phyloP scores from a whole-genome alignment of 2,329 filamentous ascomycete genomes.

The Aspergillus hiratsukae region DNA sequence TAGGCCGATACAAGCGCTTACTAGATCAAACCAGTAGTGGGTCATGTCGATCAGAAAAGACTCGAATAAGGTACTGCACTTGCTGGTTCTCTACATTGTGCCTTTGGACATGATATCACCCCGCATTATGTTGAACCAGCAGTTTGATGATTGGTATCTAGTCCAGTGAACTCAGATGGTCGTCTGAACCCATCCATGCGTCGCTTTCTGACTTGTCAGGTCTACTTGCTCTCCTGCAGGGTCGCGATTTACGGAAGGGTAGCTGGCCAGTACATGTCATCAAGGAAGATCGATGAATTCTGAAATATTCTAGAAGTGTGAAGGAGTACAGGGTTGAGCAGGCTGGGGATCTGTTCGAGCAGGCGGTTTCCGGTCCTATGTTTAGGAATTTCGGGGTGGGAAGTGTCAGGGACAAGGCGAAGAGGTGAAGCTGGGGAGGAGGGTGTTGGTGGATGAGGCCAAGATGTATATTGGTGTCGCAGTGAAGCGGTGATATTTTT shows the following conservation, averaged over 20 bases:
- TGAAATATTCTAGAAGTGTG: too few species aligned
- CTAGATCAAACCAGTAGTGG: not conserved
- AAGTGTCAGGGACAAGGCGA: not conserved
- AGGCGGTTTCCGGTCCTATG: constrained; percentile 4
- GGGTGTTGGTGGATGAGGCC: constrained; percentile 4
- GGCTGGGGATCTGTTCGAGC: not conserved
- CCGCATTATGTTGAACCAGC: not conserved
- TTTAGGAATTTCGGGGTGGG: constrained; percentile 1
- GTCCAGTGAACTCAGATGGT: too few species aligned
- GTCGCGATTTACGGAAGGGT: not conserved
- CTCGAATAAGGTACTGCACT: too few species aligned
- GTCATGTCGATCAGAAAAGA: too few species aligned
- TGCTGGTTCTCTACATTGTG: too few species aligned
- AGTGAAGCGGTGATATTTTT: not conserved
- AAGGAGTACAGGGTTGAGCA: not conserved
- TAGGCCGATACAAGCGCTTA: not conserved
- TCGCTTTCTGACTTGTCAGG: not conserved
- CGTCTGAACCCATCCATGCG: not conserved
- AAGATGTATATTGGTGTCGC: constrained; percentile 7
- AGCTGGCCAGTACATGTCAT: not conserved
- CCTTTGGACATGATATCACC: too few species aligned
- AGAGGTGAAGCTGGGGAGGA: not conserved
- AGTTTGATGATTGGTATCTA: too few species aligned
- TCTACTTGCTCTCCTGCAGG: not conserved
- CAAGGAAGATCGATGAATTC: not conserved